A percentile compares a stretch with the other conserved stretches of the same genome.
phyloP scores from a whole-genome alignment of 1,284 basidiomycete species.

The Pseudomicrostroma phylloplanum region DNA sequence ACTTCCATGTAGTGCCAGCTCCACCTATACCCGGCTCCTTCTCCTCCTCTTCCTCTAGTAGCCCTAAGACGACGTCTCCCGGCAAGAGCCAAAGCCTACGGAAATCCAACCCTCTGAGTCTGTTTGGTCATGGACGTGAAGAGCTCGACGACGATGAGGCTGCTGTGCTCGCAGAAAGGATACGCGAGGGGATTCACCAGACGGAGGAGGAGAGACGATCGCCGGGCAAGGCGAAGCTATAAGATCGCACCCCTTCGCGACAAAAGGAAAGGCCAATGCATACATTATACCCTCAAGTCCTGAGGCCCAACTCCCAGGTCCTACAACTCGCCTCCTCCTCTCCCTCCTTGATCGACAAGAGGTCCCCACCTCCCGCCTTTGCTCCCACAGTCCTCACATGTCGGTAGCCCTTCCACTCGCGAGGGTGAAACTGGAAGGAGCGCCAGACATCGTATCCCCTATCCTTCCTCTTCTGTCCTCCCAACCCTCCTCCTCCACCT shows the following conservation, averaged over 20 bases:
- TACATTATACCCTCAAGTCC: neutral
- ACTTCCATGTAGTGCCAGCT: slow-evolving; percentile 72
- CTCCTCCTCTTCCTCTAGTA: slow-evolving; percentile 16
- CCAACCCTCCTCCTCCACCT: too few species aligned
- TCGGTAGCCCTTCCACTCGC: slow-evolving; percentile 72
- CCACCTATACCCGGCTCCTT: slow-evolving; percentile 54
- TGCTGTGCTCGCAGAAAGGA: neutral
- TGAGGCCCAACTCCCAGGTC: slow-evolving; percentile 43
- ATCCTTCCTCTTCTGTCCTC: too few species aligned
- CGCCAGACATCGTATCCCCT: slow-evolving; percentile 57
- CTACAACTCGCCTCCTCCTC: slow-evolving; percentile 38
- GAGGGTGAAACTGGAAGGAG: slow-evolving; percentile 73
- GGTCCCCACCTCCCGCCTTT: slow-evolving; percentile 61
- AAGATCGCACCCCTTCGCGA: too few species aligned
- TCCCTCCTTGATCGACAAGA: slow-evolving; percentile 16
- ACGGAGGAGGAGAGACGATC: neutral
- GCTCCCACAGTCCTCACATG: slow-evolving; percentile 68
- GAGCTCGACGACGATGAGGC: slow-evolving; percentile 37
- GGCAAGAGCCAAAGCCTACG: slow-evolving; percentile 11
- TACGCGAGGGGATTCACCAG: slow-evolving; percentile 7
- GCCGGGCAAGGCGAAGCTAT: too few species aligned
- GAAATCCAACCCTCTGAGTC: slow-evolving; percentile 6
- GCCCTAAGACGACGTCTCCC: neutral
- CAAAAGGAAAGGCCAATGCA: too few species aligned
- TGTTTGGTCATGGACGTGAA: slow-evolving; percentile 32